Percentiles rank a stretch among this genome's conserved stretches.
Evolutionary conservation across 768 basidiomycete genomes (phyloP).

Genomic region (Lentinula detonsa): DNA sequence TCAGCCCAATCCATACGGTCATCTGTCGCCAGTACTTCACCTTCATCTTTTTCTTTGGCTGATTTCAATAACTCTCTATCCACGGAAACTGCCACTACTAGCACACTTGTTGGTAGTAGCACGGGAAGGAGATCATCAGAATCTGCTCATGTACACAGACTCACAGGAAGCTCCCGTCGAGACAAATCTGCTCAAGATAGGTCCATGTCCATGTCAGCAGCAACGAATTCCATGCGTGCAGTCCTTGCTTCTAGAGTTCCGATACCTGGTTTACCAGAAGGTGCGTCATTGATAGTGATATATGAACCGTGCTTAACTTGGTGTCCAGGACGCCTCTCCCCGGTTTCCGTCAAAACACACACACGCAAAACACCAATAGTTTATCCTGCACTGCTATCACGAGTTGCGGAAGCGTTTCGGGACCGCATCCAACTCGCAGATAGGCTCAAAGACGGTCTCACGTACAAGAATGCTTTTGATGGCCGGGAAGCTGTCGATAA

Average conservation of each 20-base stretch:
- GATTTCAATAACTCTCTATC: slow-evolving; percentile 20
- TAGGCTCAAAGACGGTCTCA: slow-evolving; percentile 89
- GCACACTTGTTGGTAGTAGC: slow-evolving; percentile 19
- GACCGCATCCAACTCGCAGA: slow-evolving; percentile 73
- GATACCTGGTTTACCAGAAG: slow-evolving; percentile 29
- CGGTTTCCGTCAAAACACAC: slow-evolving; percentile 23
- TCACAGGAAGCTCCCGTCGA: slow-evolving; percentile 38
- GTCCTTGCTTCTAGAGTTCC: slow-evolving; percentile 30
- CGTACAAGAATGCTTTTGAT: slow-evolving; percentile 95
- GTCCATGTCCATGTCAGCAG: slow-evolving; percentile 70
- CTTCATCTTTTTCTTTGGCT: slow-evolving; percentile 29
- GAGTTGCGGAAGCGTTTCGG: slow-evolving; percentile 90
- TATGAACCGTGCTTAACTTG: slow-evolving; percentile 10
- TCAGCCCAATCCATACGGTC: slow-evolving; percentile 35
- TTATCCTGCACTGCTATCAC: slow-evolving; percentile 94
- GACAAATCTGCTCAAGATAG: slow-evolving; percentile 64
- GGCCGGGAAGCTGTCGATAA: slow-evolving; percentile 96
- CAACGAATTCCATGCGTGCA: slow-evolving; percentile 45
- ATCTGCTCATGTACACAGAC: slow-evolving; percentile 55
- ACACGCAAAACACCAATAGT: slow-evolving; percentile 66
- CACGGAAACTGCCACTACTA: slow-evolving; percentile 25
- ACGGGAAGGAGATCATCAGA: slow-evolving; percentile 61
- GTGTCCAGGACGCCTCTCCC: slow-evolving; percentile 22
- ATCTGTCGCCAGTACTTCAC: slow-evolving; percentile 36
- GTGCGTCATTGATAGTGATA: slow-evolving; percentile 8